Evolutionary conservation across 2,329 filamentous ascomycete genomes (phyloP).

Genomic region (Alternaria arborescens): DNA sequence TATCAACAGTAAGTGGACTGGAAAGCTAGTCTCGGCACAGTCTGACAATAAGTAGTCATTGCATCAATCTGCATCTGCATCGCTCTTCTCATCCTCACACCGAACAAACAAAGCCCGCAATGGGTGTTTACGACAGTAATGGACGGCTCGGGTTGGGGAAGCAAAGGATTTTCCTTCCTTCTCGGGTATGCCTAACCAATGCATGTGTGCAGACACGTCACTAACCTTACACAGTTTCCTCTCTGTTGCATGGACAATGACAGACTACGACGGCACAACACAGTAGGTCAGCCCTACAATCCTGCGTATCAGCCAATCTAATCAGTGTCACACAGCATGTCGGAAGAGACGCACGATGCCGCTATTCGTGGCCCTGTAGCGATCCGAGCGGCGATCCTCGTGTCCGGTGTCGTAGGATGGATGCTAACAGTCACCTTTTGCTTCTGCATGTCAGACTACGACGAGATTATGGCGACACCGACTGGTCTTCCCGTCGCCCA

Average conservation of each 20-base stretch:
- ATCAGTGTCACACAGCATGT: slow-evolving; percentile 59
- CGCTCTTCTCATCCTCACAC: slow-evolving; percentile 65
- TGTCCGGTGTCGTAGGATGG: slow-evolving; percentile 69
- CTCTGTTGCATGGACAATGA: slow-evolving; percentile 71
- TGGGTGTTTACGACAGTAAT: slow-evolving; percentile 70
- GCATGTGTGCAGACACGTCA: background rate
- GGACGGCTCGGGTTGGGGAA: slow-evolving; percentile 70
- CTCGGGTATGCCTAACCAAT: slow-evolving; percentile 57
- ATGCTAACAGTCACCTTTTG: slow-evolving; percentile 70
- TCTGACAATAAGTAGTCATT: slow-evolving; percentile 52
- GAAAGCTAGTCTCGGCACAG: background rate
- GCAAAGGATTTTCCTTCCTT: slow-evolving; percentile 68
- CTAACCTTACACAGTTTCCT: slow-evolving; percentile 54
- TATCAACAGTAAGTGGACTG: slow-evolving; percentile 62
- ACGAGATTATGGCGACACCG: slow-evolving; percentile 63
- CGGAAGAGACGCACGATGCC: slow-evolving; percentile 72
- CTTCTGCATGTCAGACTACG: slow-evolving; percentile 68
- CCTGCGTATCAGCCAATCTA: slow-evolving; percentile 36
- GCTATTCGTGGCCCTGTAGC: slow-evolving; percentile 67
- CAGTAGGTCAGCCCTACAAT: slow-evolving; percentile 56
- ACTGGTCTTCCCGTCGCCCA: slow-evolving; percentile 68
- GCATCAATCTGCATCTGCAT: slow-evolving; percentile 69
- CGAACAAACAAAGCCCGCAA: slow-evolving; percentile 65
- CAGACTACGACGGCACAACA: slow-evolving; percentile 72
- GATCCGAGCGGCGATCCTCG: slow-evolving; percentile 66